Conservation (phyloP, 2,329 filamentous ascomycete genomes). For the Paracoccidioides lutzii region DNA sequence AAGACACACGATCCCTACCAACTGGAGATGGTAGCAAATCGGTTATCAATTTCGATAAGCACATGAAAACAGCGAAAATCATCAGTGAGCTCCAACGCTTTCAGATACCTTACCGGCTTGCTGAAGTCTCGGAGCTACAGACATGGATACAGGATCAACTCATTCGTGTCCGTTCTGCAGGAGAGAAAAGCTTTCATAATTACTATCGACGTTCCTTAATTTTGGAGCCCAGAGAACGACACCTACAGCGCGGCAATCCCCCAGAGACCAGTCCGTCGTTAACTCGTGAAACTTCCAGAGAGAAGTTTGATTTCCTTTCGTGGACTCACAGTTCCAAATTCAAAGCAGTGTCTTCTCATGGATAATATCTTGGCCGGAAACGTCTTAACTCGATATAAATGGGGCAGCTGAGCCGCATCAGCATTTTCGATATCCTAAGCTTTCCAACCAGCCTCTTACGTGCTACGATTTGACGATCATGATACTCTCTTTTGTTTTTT, state of each 20-base stretch:
- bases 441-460: constrained; percentile 5
- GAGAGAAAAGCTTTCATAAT: constrained; percentile 49
- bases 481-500: constrained; percentile 5
- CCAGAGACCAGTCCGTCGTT: constrained; percentile 17
- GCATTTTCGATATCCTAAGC: background rate
- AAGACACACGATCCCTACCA: constrained; percentile 64
- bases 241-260: constrained; percentile 13
- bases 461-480: constrained; percentile 14
- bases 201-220: constrained; percentile 75
- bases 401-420: too few species aligned
- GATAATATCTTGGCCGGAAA: constrained; percentile 12
- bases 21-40: constrained; percentile 50
- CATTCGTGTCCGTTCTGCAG: constrained; percentile 54
- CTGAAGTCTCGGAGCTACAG: constrained; percentile 75
- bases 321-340: constrained; percentile 37
- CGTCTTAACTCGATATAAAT: too few species aligned
- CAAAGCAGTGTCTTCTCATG: constrained; percentile 26
- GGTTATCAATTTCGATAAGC: constrained; percentile 97
- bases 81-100: constrained; percentile 93
- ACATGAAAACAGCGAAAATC: constrained; percentile 85
- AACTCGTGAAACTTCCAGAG: constrained; percentile 31
- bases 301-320: constrained; percentile 41
- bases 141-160: constrained; percentile 84
- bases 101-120: constrained; percentile 80
- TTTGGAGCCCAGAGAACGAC: constrained; percentile 52